A percentile compares a stretch with the other conserved stretches of the same genome.
phyloP scores from a whole-genome alignment of 208 protist species.

The Leishmania tropica region DNA sequence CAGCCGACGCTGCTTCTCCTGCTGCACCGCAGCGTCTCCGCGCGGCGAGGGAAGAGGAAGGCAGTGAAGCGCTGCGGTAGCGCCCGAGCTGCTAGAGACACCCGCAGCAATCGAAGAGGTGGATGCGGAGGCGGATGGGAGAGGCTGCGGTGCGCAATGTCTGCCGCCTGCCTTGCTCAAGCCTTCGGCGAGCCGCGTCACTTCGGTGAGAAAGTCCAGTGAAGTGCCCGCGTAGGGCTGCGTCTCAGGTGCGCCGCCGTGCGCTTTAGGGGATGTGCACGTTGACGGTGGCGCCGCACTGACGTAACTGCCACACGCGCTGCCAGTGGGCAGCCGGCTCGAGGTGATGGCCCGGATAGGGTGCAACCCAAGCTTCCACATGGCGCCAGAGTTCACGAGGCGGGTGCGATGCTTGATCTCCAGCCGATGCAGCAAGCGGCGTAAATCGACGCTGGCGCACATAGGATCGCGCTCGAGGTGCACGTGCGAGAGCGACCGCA shows the following conservation, averaged over 20 bases:
- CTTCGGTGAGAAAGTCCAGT: conserved; percentile 11
- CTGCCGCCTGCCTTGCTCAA: background rate
- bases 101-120: background rate
- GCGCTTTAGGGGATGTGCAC: background rate
- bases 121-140: background rate
- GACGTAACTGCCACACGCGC: background rate
- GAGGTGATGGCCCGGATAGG: conserved; percentile 11
- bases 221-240: conserved; percentile 2
- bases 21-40: background rate
- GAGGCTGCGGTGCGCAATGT: background rate
- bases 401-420: conserved; percentile 40
- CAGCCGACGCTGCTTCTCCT: conserved; percentile 39
- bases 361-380: conserved; percentile 37
- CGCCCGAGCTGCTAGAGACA: background rate
- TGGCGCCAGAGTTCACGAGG: conserved; percentile 41
- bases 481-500: conserved; percentile 48
- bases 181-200: conserved; percentile 2
- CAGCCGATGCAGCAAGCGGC: conserved; percentile 31
- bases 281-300: background rate
- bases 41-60: background rate
- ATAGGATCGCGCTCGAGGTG: conserved; percentile 54
- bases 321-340: background rate
- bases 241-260: background rate
- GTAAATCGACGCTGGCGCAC: conserved; percentile 39
- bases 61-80: background rate